Conservation (phyloP, 2,329 filamentous ascomycete genomes). For the Phaeoacremonium minimum region DNA sequence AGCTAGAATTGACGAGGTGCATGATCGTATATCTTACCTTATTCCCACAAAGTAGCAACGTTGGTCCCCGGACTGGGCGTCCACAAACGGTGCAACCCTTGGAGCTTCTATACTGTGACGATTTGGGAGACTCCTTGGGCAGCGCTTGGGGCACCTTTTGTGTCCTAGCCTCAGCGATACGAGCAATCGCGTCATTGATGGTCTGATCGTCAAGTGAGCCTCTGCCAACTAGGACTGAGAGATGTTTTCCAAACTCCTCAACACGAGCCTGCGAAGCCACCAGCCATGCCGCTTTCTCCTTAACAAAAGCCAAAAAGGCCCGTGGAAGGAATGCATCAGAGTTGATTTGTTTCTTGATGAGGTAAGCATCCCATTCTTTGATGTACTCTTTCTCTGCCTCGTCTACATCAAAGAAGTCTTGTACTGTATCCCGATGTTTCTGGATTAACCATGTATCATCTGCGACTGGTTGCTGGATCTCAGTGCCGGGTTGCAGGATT, state of each 20-base stretch:
- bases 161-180: constrained; percentile 37
- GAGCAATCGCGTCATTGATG: constrained; percentile 34
- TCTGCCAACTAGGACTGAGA: constrained; percentile 44
- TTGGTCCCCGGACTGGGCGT: constrained; percentile 41
- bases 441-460: constrained; percentile 53
- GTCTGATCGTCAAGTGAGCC: constrained; percentile 39
- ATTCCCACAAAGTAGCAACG: constrained; percentile 44
- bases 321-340: constrained; percentile 47
- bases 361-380: constrained; percentile 53
- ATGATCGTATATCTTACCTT: constrained; percentile 37
- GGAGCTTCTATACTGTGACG: constrained; percentile 32
- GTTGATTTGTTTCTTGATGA: constrained; percentile 45
- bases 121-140: constrained; percentile 19
- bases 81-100: constrained; percentile 45
- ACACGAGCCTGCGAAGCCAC: constrained; percentile 39
- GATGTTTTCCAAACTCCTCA: constrained; percentile 51
- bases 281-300: constrained; percentile 49
- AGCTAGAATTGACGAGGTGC: too few relatives aligned
- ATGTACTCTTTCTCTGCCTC: constrained; percentile 54
- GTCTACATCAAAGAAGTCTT: constrained; percentile 53
- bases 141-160: constrained; percentile 16
- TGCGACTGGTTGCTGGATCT: constrained; percentile 35
- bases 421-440: constrained; percentile 53
- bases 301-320: constrained; percentile 47
- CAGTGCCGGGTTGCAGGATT: constrained; percentile 41